Conservation (phyloP, 768 basidiomycete species). For the Pulveroboletus sp. region DNA sequence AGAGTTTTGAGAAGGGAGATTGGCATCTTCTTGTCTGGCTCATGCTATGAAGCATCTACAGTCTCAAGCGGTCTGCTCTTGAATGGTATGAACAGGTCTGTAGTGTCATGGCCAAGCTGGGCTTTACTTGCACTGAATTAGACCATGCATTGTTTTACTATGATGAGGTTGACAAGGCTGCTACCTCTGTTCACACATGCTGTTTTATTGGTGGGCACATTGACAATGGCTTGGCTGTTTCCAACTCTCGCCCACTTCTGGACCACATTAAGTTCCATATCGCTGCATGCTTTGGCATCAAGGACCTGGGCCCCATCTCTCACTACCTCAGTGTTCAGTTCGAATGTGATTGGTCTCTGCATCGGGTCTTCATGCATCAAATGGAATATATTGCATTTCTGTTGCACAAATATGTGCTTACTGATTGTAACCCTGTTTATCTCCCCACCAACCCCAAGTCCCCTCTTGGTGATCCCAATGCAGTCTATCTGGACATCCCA, state of each 20-base stretch:
- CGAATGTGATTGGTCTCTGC: background rate
- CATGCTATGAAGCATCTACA: background rate
- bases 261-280: background rate
- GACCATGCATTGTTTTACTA: background rate
- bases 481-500: background rate
- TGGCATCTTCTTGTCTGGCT: background rate
- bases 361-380: background rate
- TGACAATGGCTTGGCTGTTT: background rate
- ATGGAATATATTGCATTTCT: background rate
- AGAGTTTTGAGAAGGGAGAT: background rate
- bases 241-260: background rate
- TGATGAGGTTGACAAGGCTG: no score
- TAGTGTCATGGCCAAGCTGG: background rate
- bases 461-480: background rate
- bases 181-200: no score
- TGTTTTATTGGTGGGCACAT: background rate
- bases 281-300: background rate
- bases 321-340: background rate
- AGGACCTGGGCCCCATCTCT: background rate
- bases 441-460: background rate
- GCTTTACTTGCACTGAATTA: background rate
- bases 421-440: background rate
- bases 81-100: background rate
- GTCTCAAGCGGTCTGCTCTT: background rate
- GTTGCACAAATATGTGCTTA: background rate